phyloP scores from a whole-genome alignment of 495 filamentous ascomycete genomes.

The Penicillium nucicola region DNA sequence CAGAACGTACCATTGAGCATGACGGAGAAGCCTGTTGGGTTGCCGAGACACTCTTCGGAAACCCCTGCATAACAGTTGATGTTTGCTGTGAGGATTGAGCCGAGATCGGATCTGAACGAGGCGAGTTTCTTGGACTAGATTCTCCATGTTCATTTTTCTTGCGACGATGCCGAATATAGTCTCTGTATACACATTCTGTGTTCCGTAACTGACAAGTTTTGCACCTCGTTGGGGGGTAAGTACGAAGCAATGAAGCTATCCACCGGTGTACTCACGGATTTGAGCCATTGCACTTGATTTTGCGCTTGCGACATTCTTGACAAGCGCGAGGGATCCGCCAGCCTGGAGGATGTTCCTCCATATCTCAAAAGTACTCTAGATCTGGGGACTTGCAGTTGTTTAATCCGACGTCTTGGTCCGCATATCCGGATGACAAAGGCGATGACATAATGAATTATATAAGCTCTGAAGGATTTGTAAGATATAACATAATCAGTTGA shows the following conservation, averaged over 20 bases:
- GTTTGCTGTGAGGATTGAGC: constrained; percentile 14
- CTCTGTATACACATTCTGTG: constrained; percentile 37
- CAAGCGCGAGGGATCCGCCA: constrained; percentile 45
- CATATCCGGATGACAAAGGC: constrained; percentile 12
- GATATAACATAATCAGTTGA: too few species aligned
- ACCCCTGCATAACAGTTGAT: constrained; percentile 24
- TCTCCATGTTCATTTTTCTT: constrained; percentile 28
- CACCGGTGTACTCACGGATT: constrained; percentile 24
- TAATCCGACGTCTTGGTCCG: constrained; percentile 4
- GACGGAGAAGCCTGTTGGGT: constrained; percentile 46
- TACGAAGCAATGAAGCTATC: not conserved
- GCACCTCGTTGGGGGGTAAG: constrained; percentile 19
- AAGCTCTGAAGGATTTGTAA: too few species aligned
- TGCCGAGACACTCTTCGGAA: constrained; percentile 42
- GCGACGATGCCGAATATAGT: constrained; percentile 38
- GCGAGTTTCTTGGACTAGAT: constrained; percentile 2
- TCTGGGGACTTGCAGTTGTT: constrained; percentile 3
- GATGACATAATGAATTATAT: too few species aligned
- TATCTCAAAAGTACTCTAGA: constrained; percentile 1
- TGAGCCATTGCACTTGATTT: constrained; percentile 43
- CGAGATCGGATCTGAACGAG: constrained; percentile 9
- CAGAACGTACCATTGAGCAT: constrained; percentile 23
- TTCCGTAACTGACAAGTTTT: constrained; percentile 38
- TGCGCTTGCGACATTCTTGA: constrained; percentile 42
- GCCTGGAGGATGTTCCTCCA: constrained; percentile 2